These are phyloP conservation scores for Wickerhamomyces tratensis DNA, from an alignment of 805 yeast genomes.

Conservation along the genomic window DNA sequence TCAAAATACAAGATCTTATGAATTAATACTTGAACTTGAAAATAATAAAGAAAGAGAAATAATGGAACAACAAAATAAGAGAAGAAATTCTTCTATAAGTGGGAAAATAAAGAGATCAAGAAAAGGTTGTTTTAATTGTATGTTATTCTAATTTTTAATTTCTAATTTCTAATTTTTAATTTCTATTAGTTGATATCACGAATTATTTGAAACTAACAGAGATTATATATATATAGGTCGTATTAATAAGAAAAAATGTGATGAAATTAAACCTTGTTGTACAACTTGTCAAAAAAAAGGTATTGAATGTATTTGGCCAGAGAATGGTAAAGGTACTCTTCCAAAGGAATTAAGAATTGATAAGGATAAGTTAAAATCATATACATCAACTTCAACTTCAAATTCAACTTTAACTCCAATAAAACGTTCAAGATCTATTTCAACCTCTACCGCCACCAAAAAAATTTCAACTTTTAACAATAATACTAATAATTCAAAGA, in stretches of 20 bases:
- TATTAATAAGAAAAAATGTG: slow-evolving; percentile 57
- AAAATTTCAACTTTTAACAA: too few species aligned
- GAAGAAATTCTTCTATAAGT: too few species aligned
- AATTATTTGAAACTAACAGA: too few species aligned
- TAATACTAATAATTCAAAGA: too few species aligned
- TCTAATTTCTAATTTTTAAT: too few species aligned
- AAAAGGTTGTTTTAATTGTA: neutral
- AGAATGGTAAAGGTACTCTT: slow-evolving; percentile 7
- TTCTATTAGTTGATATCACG: too few species aligned
- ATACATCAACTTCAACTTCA: neutral
- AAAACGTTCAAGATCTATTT: neutral
- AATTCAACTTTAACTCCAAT: too few species aligned
- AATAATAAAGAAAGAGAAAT: too few species aligned
- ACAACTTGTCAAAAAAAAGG: slow-evolving; percentile 29
- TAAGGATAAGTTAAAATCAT: neutral
- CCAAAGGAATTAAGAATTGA: slow-evolving; percentile 5
- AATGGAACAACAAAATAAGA: too few species aligned
- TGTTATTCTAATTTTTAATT: too few species aligned
- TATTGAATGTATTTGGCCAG: slow-evolving; percentile 20
- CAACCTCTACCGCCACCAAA: neutral
- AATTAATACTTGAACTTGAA: too few species aligned
- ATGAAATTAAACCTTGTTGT: slow-evolving; percentile 35
- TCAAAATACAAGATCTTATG: too few species aligned
- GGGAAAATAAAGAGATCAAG: neutral
- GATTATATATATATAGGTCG: slow-evolving; percentile 24